phyloP scores from a whole-genome alignment of 2,329 filamentous ascomycete genomes.

The Leptographium galeiforme region DNA sequence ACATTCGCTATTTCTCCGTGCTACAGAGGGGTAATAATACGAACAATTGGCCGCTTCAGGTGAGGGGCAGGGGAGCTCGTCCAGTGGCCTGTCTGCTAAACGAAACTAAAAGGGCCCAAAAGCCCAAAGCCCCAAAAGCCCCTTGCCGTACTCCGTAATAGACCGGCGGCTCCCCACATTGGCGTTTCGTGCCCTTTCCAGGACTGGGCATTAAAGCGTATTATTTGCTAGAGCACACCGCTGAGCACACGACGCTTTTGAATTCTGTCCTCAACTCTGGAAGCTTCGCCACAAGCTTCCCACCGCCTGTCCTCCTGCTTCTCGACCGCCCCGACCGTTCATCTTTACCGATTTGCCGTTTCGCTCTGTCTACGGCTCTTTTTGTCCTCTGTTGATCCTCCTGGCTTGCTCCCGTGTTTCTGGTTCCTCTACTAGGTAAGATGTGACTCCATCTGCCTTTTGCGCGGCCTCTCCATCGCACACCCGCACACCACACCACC shows the following conservation, averaged over 20 bases:
- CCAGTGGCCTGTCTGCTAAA: background rate
- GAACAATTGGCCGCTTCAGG: background rate
- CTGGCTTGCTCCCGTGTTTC: background rate
- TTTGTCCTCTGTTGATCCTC: background rate
- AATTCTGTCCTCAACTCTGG: slow-evolving; percentile 2
- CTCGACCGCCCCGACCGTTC: background rate
- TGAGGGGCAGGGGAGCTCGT: background rate
- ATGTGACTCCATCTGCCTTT: too few relatives aligned
- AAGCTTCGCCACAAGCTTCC: slow-evolving; percentile 2
- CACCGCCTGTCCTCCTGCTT: background rate
- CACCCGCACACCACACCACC: too few relatives aligned
- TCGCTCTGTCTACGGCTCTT: background rate
- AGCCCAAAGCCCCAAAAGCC: background rate
- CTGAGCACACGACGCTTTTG: background rate
- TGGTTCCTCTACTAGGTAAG: too few relatives aligned
- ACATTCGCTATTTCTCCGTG: background rate
- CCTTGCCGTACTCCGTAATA: too few relatives aligned
- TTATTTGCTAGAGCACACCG: background rate
- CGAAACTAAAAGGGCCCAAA: background rate
- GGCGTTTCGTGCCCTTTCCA: background rate
- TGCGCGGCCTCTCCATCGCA: too few relatives aligned
- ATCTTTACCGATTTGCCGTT: background rate
- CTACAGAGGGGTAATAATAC: background rate
- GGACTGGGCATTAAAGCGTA: too few relatives aligned
- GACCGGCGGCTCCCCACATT: background rate